Percentiles rank a stretch among this genome's conserved stretches.
phyloP scores from a whole-genome alignment of 1,284 basidiomycete genomes.

The Naganishia albida region DNA sequence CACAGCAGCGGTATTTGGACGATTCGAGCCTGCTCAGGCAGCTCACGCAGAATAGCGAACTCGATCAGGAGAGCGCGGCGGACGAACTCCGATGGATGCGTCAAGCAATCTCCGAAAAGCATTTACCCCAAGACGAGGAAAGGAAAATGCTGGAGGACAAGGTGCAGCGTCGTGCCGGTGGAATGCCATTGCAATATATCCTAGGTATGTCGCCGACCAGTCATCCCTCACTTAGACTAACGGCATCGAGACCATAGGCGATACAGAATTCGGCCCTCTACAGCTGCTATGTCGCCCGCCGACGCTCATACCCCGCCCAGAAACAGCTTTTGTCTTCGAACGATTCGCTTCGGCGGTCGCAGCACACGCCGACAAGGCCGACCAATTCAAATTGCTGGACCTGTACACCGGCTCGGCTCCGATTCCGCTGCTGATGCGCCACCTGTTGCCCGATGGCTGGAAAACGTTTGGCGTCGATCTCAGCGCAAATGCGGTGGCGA shows the following conservation, averaged over 20 bases:
- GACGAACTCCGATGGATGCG: conserved; percentile 51
- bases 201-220: conserved; percentile 62
- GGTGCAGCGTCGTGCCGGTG: conserved; percentile 55
- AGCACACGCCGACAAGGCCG: conserved; percentile 27
- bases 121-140: conserved; percentile 25
- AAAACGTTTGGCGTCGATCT: conserved; percentile 71
- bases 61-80: conserved; percentile 41
- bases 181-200: conserved; percentile 88
- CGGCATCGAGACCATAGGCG: conserved; percentile 58
- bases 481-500: conserved; percentile 64
- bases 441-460: conserved; percentile 61
- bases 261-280: conserved; percentile 82
- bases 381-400: conserved; percentile 63
- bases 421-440: conserved; percentile 76
- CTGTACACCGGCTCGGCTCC: conserved; percentile 88
- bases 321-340: conserved; percentile 76
- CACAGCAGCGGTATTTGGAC: not conserved
- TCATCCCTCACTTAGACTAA: not conserved
- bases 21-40: not conserved
- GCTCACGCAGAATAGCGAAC: conserved; percentile 44
- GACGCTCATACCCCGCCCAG: conserved; percentile 84
- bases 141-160: conserved; percentile 35
- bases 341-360: conserved; percentile 57
- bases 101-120: conserved; percentile 31
- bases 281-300: conserved; percentile 70